Percentiles rank a stretch among this genome's conserved stretches.
Conservation (phyloP, 176 grass and related monocot genomes). For the Zoysia pacifica region DNA sequence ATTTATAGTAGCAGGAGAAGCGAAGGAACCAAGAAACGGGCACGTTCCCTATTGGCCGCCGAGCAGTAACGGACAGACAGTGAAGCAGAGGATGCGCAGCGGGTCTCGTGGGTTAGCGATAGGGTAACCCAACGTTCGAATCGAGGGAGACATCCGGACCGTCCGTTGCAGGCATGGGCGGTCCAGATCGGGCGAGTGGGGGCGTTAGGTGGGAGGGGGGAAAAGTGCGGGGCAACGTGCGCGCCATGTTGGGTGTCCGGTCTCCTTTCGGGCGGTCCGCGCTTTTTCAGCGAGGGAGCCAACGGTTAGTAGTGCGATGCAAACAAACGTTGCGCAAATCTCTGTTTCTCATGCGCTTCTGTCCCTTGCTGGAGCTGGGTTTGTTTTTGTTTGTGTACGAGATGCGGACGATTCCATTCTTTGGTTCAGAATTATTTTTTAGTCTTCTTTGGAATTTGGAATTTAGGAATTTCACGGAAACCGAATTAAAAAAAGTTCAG, state of each 20-base stretch:
- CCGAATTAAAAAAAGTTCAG: too few relatives aligned
- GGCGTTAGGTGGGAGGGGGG: neutral
- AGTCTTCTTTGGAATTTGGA: too few relatives aligned
- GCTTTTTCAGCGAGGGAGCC: conserved; percentile 23
- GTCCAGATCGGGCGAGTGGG: neutral
- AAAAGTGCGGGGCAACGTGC: conserved; percentile 18
- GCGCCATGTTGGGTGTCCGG: neutral
- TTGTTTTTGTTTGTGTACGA: neutral
- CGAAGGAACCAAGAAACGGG: neutral
- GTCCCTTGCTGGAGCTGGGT: conserved; percentile 6
- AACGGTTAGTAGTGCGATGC: conserved; percentile 18
- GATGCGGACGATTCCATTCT: neutral
- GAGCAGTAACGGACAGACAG: conserved; percentile 21
- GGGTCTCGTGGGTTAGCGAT: neutral
- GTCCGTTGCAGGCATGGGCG: neutral
- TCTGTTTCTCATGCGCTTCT: conserved; percentile 23
- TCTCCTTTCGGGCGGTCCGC: neutral
- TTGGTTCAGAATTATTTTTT: too few relatives aligned
- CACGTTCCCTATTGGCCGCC: neutral
- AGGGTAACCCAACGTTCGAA: conserved; percentile 46
- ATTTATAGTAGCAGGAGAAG: conserved; percentile 38
- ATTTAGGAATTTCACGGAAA: too few relatives aligned
- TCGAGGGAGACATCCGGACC: conserved; percentile 5
- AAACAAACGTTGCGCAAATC: conserved; percentile 8
- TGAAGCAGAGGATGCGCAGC: neutral